Conservation (phyloP, 169 alveolate species). For the Toxoplasma gondii region DNA sequence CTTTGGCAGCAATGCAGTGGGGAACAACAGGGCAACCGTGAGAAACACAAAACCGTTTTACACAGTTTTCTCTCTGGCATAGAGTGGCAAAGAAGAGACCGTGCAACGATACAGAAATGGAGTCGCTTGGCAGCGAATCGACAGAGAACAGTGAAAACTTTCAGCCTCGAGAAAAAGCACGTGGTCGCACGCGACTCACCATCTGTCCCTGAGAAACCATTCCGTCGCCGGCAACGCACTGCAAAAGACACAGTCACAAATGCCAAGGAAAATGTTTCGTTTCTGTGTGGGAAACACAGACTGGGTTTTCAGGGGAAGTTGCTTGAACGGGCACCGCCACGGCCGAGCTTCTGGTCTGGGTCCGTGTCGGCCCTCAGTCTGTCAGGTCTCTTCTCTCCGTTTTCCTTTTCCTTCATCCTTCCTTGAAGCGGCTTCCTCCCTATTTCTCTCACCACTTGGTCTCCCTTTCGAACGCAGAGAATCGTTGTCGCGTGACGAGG, state of each 20-base stretch:
- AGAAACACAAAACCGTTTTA: no score
- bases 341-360: not conserved
- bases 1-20: no score
- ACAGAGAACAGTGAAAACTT: no score
- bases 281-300: not conserved
- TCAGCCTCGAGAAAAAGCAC: not conserved
- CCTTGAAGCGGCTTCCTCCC: not conserved
- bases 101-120: no score
- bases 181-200: slow-evolving; percentile 51
- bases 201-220: slow-evolving; percentile 79
- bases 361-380: not conserved
- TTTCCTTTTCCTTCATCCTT: not conserved
- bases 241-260: slow-evolving; percentile 14
- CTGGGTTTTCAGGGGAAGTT: not conserved
- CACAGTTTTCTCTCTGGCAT: no score
- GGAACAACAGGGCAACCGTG: no score
- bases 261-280: not conserved
- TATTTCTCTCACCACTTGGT: slow-evolving; percentile 72
- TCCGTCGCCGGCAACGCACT: slow-evolving; percentile 81
- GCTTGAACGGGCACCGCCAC: not conserved
- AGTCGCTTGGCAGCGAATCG: no score
- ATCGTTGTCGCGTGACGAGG: slow-evolving; percentile 81
- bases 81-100: no score
- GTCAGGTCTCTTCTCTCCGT: not conserved
- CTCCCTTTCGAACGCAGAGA: slow-evolving; percentile 76